These are phyloP conservation scores for Balakata baccata DNA, from an alignment of 345 rosid genomes.

Conservation along the genomic window DNA sequence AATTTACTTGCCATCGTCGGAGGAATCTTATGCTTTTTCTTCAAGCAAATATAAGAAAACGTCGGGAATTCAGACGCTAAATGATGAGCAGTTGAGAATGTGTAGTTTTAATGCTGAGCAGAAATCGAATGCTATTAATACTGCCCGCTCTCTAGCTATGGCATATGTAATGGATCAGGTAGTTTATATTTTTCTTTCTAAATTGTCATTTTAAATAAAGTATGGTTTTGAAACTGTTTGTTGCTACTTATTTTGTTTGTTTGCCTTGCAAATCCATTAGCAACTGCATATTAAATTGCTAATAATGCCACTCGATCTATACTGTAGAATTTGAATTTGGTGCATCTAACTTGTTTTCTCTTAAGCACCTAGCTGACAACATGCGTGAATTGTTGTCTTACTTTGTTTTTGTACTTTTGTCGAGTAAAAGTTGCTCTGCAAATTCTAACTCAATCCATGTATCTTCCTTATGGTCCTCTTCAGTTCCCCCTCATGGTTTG, in stretches of 20 bases:
- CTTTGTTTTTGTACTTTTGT: neutral
- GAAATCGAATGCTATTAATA: conserved; percentile 67
- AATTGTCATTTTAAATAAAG: neutral
- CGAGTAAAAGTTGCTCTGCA: neutral
- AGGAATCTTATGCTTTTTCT: conserved; percentile 54
- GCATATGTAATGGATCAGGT: conserved; percentile 99
- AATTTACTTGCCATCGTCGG: conserved; percentile 38
- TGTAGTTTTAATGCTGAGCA: conserved; percentile 54
- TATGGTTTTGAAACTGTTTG: neutral
- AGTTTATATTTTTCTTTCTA: conserved; percentile 7
- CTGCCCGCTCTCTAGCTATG: conserved; percentile 71
- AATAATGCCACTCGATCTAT: neutral
- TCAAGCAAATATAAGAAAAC: conserved; percentile 26
- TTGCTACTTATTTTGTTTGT: neutral
- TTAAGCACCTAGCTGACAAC: neutral
- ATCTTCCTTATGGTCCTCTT: neutral
- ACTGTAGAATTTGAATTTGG: conserved; percentile 1
- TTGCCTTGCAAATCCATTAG: neutral
- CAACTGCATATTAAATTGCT: neutral
- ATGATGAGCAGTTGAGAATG: conserved; percentile 25
- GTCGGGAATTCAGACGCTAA: conserved; percentile 34
- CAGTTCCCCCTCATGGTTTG: neutral
- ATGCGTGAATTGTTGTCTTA: neutral
- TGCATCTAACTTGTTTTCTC: conserved; percentile 7
- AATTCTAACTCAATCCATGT: neutral